phyloP scores from a whole-genome alignment of 305 asterid genomes.

The Euphrasia arctica region DNA sequence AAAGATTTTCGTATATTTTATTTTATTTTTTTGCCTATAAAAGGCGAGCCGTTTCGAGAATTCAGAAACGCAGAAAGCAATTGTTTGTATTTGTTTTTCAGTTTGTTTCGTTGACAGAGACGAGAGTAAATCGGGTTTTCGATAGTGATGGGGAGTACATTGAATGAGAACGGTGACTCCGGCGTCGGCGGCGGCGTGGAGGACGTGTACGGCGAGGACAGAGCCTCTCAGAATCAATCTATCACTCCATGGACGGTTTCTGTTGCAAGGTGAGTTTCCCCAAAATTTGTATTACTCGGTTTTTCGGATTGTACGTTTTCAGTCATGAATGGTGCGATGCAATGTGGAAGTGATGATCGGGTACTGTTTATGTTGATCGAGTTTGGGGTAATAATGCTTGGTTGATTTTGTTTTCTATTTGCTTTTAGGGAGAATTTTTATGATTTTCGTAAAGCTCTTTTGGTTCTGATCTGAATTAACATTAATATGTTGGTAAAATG shows the following conservation, averaged over 20 bases:
- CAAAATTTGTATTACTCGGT: conserved; percentile 1
- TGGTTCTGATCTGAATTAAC: no score
- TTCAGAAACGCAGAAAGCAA: conserved; percentile 9
- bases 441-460: no score
- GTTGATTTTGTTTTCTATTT: background rate
- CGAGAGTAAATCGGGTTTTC: conserved; percentile 31
- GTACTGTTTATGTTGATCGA: background rate
- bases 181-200: conserved; percentile 78
- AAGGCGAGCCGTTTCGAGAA: conserved; percentile 30
- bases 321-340: background rate
- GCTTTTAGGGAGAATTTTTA: no score
- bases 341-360: conserved; percentile 9
- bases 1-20: background rate
- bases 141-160: conserved; percentile 49
- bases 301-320: background rate
- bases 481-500: no score
- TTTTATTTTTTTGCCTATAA: conserved; percentile 21
- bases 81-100: conserved; percentile 2
- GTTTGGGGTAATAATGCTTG: background rate
- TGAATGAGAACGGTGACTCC: conserved; percentile 62
- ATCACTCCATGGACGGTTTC: conserved; percentile 85
- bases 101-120: conserved; percentile 54
- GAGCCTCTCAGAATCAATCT: conserved; percentile 73
- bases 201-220: conserved; percentile 80
- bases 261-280: conserved; percentile 61